A percentile compares a stretch with the other conserved stretches of the same genome.
These are phyloP conservation scores for Silene latifolia DNA, from an alignment of 148 eudicot genomes.

Conservation along the genomic window DNA sequence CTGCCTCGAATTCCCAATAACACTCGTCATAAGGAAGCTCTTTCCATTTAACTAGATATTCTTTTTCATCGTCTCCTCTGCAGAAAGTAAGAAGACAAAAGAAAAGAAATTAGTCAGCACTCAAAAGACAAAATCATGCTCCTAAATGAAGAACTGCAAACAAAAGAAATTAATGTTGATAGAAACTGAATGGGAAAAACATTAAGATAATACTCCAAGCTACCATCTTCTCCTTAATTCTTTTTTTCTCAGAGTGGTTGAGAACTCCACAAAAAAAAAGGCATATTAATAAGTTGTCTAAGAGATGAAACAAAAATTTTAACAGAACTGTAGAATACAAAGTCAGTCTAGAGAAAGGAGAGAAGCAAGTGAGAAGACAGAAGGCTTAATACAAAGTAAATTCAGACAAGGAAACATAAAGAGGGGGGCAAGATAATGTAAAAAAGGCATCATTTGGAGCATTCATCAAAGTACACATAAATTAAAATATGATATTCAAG, in stretches of 20 bases:
- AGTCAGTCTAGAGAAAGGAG: not conserved
- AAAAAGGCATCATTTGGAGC: not conserved
- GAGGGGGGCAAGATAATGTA: not conserved
- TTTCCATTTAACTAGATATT: constrained; percentile 91
- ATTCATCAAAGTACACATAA: constrained; percentile 3
- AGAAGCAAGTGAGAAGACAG: not conserved
- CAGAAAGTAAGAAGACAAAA: constrained; percentile 16
- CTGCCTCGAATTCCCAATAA: constrained; percentile 83
- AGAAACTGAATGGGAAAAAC: not conserved
- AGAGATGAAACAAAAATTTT: not conserved
- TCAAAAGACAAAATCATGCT: not conserved
- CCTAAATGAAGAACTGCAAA: constrained; percentile 2
- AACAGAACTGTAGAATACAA: not conserved
- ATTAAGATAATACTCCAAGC: too few relatives aligned
- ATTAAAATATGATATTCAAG: not conserved
- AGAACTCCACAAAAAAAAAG: not conserved
- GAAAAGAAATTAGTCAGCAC: not conserved
- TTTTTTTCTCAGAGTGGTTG: not conserved
- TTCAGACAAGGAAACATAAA: not conserved
- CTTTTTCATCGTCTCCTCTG: constrained; percentile 84
- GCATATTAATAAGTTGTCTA: not conserved
- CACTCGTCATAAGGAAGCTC: constrained; percentile 91
- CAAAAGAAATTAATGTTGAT: not conserved
- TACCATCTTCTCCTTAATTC: not conserved
- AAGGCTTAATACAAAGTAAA: not conserved